Evolutionary conservation across 345 rosid genomes (phyloP).

Genomic region (Viola odorata): DNA sequence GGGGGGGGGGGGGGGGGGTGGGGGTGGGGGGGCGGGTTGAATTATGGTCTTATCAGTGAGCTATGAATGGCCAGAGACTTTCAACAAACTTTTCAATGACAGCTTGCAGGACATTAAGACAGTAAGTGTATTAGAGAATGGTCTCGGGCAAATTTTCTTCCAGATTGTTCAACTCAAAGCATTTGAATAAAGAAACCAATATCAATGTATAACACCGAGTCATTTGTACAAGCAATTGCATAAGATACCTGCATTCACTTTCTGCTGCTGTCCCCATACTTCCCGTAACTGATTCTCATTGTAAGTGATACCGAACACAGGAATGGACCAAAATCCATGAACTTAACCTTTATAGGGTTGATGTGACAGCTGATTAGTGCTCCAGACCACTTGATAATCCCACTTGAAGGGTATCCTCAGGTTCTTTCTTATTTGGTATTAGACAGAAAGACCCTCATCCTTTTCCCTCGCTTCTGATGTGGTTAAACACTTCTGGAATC

Average conservation of each 20-base stretch:
- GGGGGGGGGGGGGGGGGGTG: too few species aligned
- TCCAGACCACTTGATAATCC: neutral
- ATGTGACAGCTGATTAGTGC: neutral
- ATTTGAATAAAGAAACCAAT: neutral
- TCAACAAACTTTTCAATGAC: too few species aligned
- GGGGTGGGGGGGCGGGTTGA: too few species aligned
- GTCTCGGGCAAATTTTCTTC: too few species aligned
- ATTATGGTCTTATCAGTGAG: too few species aligned
- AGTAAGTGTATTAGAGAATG: too few species aligned
- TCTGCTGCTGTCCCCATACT: neutral
- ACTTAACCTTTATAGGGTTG: neutral
- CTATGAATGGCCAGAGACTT: too few species aligned
- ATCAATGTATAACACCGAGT: neutral
- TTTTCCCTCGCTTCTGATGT: constrained; percentile 31
- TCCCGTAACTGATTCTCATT: neutral
- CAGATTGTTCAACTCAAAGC: too few species aligned
- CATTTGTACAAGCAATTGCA: constrained; percentile 1
- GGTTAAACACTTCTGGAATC: constrained; percentile 62
- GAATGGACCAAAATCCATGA: neutral
- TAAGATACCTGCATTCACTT: neutral
- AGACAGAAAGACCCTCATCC: neutral
- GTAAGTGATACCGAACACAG: neutral
- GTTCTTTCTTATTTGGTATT: neutral
- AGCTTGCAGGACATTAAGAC: too few species aligned
- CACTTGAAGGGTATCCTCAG: neutral